These are phyloP conservation scores for Solanum ossicruentum DNA, from an alignment of 257 asterid species.

Conservation along the genomic window DNA sequence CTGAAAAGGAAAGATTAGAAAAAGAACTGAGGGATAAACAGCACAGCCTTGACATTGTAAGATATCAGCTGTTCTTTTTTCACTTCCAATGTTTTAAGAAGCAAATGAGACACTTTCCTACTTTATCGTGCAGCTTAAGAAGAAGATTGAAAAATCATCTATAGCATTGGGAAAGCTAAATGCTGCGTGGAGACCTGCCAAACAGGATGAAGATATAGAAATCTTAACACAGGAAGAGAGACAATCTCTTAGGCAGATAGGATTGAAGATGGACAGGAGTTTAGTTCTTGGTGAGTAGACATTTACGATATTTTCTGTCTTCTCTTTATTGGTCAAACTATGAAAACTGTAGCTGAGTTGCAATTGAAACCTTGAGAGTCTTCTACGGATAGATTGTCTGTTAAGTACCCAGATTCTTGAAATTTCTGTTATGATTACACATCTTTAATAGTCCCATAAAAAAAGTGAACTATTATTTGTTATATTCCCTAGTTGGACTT, in stretches of 20 bases:
- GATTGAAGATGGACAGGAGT: slow-evolving; percentile 45
- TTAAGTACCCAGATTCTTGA: not conserved
- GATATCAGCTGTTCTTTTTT: slow-evolving; percentile 9
- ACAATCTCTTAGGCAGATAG: slow-evolving; percentile 51
- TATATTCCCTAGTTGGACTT: not conserved
- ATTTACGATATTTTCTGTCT: not conserved
- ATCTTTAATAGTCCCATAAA: not conserved
- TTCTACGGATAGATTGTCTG: not conserved
- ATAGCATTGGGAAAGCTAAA: slow-evolving; percentile 35
- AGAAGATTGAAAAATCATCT: slow-evolving; percentile 56
- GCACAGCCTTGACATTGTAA: slow-evolving; percentile 39
- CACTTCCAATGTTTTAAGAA: slow-evolving; percentile 3
- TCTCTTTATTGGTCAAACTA: not conserved
- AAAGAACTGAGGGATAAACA: slow-evolving; percentile 61
- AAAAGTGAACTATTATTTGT: not conserved
- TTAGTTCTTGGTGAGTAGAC: slow-evolving; percentile 69
- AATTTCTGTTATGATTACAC: not conserved
- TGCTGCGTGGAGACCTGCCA: slow-evolving; percentile 32
- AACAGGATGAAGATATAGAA: slow-evolving; percentile 53
- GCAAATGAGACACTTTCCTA: not conserved
- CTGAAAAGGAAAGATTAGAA: slow-evolving; percentile 48
- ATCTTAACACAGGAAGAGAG: slow-evolving; percentile 70
- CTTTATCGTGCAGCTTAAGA: slow-evolving; percentile 50
- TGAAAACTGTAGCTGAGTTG: not conserved
- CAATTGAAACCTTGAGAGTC: not conserved